Conservation (phyloP, 345 rosid species). For the Bruguiera gymnorhiza region DNA sequence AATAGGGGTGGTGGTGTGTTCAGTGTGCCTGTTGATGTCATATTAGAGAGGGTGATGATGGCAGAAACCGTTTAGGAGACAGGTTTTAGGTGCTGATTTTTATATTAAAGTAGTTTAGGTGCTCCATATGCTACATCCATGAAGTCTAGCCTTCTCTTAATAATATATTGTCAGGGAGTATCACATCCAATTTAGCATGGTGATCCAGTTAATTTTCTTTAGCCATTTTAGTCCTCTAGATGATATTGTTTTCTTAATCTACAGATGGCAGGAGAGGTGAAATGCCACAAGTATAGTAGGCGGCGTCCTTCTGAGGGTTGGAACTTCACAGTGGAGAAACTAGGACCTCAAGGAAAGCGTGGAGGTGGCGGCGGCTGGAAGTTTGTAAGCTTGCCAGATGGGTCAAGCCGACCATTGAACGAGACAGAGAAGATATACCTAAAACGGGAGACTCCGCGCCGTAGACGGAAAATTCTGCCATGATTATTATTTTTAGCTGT, state of each 20-base stretch:
- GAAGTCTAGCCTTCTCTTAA: too few species aligned
- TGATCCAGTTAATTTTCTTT: too few species aligned
- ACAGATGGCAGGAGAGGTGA: constrained; percentile 73
- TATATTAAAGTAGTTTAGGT: too few species aligned
- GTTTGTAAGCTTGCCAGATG: constrained; percentile 86
- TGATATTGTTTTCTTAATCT: constrained; percentile 13
- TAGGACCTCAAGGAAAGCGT: constrained; percentile 74
- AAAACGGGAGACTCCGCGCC: constrained; percentile 78
- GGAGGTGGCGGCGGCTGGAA: constrained; percentile 96
- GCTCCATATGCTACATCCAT: too few species aligned
- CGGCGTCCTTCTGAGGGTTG: constrained; percentile 77
- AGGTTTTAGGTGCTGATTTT: too few species aligned
- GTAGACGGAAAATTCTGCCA: constrained; percentile 71
- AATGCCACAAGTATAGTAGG: constrained; percentile 85
- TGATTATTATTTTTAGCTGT: constrained; percentile 26
- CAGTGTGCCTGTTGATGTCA: too few species aligned
- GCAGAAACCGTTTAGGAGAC: too few species aligned
- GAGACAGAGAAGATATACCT: constrained; percentile 82
- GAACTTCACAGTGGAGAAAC: constrained; percentile 79
- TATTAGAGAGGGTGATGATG: too few species aligned
- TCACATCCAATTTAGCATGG: too few species aligned
- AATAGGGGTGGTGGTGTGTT: too few species aligned
- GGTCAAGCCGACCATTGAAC: constrained; percentile 77
- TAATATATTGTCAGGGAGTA: too few species aligned
- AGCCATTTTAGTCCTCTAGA: too few species aligned